These are phyloP conservation scores for Candida tallmaniae DNA, from an alignment of 805 yeast genomes.

Conservation along the genomic window DNA sequence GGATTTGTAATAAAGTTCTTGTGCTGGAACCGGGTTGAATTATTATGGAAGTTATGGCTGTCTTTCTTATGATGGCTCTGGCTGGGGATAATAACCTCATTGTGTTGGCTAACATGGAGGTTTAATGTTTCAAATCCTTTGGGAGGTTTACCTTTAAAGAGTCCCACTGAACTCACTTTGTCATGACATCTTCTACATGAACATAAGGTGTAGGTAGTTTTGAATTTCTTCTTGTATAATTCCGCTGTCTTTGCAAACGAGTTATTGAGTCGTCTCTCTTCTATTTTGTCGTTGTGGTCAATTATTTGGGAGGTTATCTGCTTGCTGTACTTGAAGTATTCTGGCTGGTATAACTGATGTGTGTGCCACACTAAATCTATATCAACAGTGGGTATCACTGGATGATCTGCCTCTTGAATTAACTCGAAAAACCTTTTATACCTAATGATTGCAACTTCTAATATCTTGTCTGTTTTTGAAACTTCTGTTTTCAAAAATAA, in stretches of 20 bases:
- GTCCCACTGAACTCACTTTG: too few species aligned
- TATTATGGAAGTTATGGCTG: not conserved
- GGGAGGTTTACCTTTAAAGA: not conserved
- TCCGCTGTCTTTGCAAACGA: conserved; percentile 14
- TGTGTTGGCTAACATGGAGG: conserved; percentile 1
- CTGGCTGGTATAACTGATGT: conserved; percentile 2
- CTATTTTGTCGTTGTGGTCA: conserved; percentile 23
- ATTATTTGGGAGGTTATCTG: conserved; percentile 2
- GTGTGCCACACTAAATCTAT: conserved; percentile 8
- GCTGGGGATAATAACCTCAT: not conserved
- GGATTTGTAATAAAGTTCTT: not conserved
- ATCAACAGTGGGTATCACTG: conserved; percentile 6
- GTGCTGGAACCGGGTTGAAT: too few species aligned
- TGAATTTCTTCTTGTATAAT: not conserved
- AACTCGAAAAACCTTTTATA: conserved; percentile 16
- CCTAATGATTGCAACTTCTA: conserved; percentile 14
- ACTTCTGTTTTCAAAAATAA: not conserved
- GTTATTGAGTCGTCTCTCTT: conserved; percentile 14
- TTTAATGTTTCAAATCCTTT: too few species aligned
- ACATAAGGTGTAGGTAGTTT: conserved; percentile 3
- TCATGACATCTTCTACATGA: conserved; percentile 1
- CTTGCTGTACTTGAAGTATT: conserved; percentile 1
- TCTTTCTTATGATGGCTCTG: not conserved
- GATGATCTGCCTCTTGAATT: conserved; percentile 2
- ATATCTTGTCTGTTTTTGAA: conserved; percentile 12